phyloP scores from a whole-genome alignment of 495 filamentous ascomycete species.

The Xylaria acuta region DNA sequence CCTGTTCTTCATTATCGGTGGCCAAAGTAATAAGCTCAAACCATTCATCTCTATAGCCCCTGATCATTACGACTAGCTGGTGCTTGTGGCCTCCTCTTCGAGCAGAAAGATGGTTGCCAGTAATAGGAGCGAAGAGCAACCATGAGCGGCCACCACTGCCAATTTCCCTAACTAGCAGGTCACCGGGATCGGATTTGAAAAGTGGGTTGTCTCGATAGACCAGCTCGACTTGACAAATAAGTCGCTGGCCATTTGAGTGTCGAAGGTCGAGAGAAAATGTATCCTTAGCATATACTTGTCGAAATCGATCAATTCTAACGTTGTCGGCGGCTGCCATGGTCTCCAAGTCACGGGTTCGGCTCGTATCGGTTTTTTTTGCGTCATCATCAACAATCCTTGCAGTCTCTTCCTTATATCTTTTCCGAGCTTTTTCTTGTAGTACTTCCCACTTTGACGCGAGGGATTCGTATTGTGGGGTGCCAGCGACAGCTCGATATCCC shows the following conservation, averaged over 20 bases:
- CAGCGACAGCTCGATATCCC: slow-evolving; percentile 37
- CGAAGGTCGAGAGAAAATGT: slow-evolving; percentile 83
- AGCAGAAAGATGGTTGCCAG: slow-evolving; percentile 73
- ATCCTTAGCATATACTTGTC: slow-evolving; percentile 86
- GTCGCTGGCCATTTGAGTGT: slow-evolving; percentile 87
- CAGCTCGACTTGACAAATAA: slow-evolving; percentile 89
- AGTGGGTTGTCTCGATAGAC: slow-evolving; percentile 78
- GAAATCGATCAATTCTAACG: slow-evolving; percentile 71
- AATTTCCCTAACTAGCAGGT: slow-evolving; percentile 89
- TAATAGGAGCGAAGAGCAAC: slow-evolving; percentile 88
- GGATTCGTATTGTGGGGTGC: slow-evolving; percentile 35
- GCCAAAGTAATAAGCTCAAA: slow-evolving; percentile 78
- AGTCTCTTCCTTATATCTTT: slow-evolving; percentile 81
- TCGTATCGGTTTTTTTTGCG: slow-evolving; percentile 81
- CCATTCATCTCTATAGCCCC: slow-evolving; percentile 74
- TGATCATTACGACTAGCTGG: slow-evolving; percentile 85
- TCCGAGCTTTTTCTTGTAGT: slow-evolving; percentile 78
- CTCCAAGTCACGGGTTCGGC: slow-evolving; percentile 75
- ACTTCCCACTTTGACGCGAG: slow-evolving; percentile 53
- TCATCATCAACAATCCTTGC: slow-evolving; percentile 91
- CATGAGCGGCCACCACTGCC: slow-evolving; percentile 73
- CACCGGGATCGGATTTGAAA: slow-evolving; percentile 64
- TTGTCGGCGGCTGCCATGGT: slow-evolving; percentile 72
- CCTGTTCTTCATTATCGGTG: slow-evolving; percentile 74
- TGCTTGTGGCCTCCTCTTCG: slow-evolving; percentile 72